These are phyloP conservation scores for Aureobasidium subglaciale DNA, from an alignment of 2,329 filamentous ascomycete genomes.

Conservation along the genomic window DNA sequence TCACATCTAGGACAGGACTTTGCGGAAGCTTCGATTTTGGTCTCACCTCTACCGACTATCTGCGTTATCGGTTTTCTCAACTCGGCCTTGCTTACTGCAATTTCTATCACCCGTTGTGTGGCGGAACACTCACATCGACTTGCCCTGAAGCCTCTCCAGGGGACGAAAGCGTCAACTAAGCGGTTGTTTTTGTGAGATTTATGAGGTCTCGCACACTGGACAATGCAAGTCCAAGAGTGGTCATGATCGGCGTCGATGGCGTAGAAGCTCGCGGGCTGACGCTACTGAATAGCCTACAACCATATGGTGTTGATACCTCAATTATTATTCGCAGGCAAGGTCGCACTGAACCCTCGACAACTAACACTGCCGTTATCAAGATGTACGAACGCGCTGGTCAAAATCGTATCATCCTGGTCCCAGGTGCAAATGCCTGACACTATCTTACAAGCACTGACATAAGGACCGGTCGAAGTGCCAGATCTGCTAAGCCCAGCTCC, in stretches of 20 bases:
- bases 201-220: conserved; percentile 26
- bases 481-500: conserved; percentile 72
- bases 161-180: conserved; percentile 94
- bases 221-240: conserved; percentile 31
- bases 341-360: conserved; percentile 28
- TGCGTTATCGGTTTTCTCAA: conserved; percentile 82
- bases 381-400: conserved; percentile 42
- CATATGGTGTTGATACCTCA: conserved; percentile 38
- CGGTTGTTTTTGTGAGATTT: conserved; percentile 76
- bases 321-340: conserved; percentile 34
- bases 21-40: background rate
- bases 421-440: conserved; percentile 40
- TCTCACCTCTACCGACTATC: background rate
- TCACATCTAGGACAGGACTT: background rate
- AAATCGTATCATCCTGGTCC: conserved; percentile 42
- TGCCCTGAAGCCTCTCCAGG: conserved; percentile 75
- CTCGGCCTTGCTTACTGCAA: conserved; percentile 85
- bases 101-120: conserved; percentile 69
- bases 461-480: conserved; percentile 22
- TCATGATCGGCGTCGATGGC: conserved; percentile 45
- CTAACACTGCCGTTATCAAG: conserved; percentile 42
- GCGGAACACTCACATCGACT: conserved; percentile 77
- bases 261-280: conserved; percentile 36
- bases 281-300: conserved; percentile 35
- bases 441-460: conserved; percentile 25